Percentiles rank a stretch among this genome's conserved stretches.
These are phyloP conservation scores for Arthrinium phaeospermum DNA, from an alignment of 2,329 filamentous ascomycete genomes.

Conservation along the genomic window DNA sequence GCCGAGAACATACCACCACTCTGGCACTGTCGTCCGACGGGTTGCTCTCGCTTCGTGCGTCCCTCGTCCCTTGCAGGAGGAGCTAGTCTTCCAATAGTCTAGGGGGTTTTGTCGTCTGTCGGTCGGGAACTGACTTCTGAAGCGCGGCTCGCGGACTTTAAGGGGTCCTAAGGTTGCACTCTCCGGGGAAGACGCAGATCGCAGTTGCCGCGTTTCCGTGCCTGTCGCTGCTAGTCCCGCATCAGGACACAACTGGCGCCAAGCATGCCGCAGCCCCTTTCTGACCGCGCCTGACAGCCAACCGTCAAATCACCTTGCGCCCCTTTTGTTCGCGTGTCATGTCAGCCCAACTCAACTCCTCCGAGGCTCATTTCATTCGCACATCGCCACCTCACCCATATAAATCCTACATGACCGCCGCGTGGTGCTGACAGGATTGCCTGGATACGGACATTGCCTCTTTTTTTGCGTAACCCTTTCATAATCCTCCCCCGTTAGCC, in stretches of 20 bases:
- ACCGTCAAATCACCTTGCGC: background rate
- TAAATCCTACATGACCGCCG: background rate
- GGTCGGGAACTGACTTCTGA: background rate
- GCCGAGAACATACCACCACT: background rate
- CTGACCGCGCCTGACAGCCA: background rate
- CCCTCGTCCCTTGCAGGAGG: background rate
- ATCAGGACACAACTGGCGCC: background rate
- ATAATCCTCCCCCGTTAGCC: background rate
- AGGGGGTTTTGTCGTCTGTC: background rate
- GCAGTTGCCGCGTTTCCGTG: conserved; percentile 7
- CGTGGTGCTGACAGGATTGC: background rate
- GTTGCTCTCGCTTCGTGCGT: background rate
- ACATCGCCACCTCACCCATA: background rate
- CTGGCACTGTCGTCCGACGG: too few species aligned
- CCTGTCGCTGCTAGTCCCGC: background rate
- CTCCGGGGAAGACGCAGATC: conserved; percentile 8
- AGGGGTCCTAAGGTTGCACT: conserved; percentile 12
- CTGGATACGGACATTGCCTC: background rate
- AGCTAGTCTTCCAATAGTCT: background rate
- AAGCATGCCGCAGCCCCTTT: background rate
- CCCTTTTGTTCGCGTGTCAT: background rate
- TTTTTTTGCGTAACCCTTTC: background rate
- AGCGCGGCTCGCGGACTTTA: background rate
- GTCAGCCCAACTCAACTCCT: background rate
- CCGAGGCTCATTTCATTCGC: conserved; percentile 1